Base-by-base conservation (phyloP, 345 rosid species). In the Linum lewisii region DNA sequence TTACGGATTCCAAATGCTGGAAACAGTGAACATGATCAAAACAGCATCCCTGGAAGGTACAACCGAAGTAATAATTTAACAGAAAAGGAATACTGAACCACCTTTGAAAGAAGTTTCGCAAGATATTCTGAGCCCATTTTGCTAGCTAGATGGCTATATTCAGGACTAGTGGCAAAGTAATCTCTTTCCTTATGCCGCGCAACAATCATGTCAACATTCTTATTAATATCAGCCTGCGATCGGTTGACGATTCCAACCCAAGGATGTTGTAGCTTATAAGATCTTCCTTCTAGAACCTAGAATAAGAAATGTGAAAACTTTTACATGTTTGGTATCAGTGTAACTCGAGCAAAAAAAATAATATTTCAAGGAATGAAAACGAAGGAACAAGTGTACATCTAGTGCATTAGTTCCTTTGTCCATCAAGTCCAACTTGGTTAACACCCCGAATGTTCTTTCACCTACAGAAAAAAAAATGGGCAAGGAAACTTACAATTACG, bases 231-330 rank as follows among this genome's bases (percentile, higher is more conserved):
- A 45, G 99, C 95, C 79, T 92, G 99, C 1, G 99, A 92, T 52
- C 99, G 95, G 71, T 88, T 92, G 70, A 92, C 99, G 59, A 92
- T 81, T 55, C 99, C 99, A 72, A 88, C 99, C 99, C 99, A 93
- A 63, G 97, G 99, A 7, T 79, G 82, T 66, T 81, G 91, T 68
- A 93, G 79, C 68, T 78, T 70, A 68, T 88, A 93, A 61, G 99
- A 79, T 77, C 89, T 82, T 79, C 99, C 97, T 76, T 93, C 97
- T 0, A 93, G 88, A 68, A 93, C 97, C 99, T 92, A 61, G 54
- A 51, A 51, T 24, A 59, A 45, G 38, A 58, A 25, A 50, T 69
- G 56, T 44, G 20, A 60, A 32, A 15, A 44, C 26, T 1, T 13
- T 32, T 29, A 22, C 24, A 16, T 54, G 21, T 22, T 14, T 24